Base-by-base conservation (phyloP, 176 grass and related monocot species). In the Aegilops bicornis region DNA sequence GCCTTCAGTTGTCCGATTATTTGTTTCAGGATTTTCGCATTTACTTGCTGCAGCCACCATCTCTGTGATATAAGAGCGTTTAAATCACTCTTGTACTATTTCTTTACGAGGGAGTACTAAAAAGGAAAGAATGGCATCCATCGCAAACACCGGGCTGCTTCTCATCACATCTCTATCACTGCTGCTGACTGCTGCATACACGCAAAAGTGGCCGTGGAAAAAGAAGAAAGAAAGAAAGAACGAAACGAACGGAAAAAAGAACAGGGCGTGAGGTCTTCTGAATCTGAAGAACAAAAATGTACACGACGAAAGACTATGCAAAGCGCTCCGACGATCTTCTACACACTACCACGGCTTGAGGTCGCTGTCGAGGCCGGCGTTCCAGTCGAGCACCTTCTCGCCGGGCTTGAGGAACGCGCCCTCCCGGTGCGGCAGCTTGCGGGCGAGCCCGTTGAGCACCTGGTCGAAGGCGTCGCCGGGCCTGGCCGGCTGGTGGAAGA, bases 381-480 rank as follows among this genome's bases (percentile, higher is more conserved):
- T 67, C 92, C 92, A 94, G 74, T 94, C 87, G 30, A 94, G 14
- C 7, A 64, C 43, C 85, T 88, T 88, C 65, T 91, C n/a, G 8
- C 85, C 89, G 9, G 73, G 82, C 67, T 91, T 0, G 0, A 94
- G 63, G 73, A 91, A 94, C 7, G 85, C 47, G n/a, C 69, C 88
- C 32, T 85, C 29, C 15, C 14, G 36, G 60, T 95, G 88, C 1
- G 93, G 93, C 84, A 95, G 87, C 85, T 92, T 95, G 17, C 90
- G 90, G 7, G 93, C 90, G 27, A 95, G 82, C 11, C 93, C 90
- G 14, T 90, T 95, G 32, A 95, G 85, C 19, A 95, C 76, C 83
- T 95, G 93, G 87, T 90, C 29, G 86, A 92, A 95, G 0, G 93
- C 93, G 82, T 95, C 93, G 3, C 93, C 90, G 0, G 93, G 29